Evolutionary conservation across 139 green algal species (phyloP), one percentile per base, ranked within the genome.

Genomic region (Pedinophyceae sp.): DNA sequence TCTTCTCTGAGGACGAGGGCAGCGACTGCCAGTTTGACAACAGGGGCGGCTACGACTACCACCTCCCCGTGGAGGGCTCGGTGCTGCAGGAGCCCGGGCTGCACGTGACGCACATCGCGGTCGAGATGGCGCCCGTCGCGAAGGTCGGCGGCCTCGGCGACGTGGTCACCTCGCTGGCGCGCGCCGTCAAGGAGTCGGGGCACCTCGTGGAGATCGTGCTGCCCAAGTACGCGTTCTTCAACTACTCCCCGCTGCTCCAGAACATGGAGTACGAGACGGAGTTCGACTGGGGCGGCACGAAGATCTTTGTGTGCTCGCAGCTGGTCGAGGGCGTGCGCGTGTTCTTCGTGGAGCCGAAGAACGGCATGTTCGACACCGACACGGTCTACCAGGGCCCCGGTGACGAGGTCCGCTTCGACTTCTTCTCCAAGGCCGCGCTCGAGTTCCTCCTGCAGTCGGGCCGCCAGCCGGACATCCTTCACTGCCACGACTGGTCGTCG

Each of bases 81-180:
- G 62, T n/a, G 13, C 66, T 55, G 7, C 30, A 55, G 17, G 38
- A 72, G 59, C 68, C 72, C 27, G 73, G 67, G 1, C 57, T 87
- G 50, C 70, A 85, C 59, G 62, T 97, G 2, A 72, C 87, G 10
- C 91, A 99, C 68, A 67, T 98, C 3, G 78, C 89, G 2, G 81
- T 94, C 2, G 90, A 99, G 73, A 97, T 97, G 91, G 92, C 92
- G 30, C 92, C 92, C 27, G 93, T 99, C 58, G 86, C 86, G 25
- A 99, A 99, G 82, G 86, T 93, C 30, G 88, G 89, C 17, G 89
- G 89, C 29, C 82, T 97, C 66, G 88, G 81, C 18, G 89, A 97
- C 60, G 89, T 97, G 30, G 89, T 96, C 25, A 94, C 88, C 4
- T 74, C 74, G 3, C 72, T 97, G 56, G 79, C 67, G 2, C 70